Evolutionary conservation across 805 yeast genomes (phyloP).

Genomic region (Kodamaea kaohsiungensis): DNA sequence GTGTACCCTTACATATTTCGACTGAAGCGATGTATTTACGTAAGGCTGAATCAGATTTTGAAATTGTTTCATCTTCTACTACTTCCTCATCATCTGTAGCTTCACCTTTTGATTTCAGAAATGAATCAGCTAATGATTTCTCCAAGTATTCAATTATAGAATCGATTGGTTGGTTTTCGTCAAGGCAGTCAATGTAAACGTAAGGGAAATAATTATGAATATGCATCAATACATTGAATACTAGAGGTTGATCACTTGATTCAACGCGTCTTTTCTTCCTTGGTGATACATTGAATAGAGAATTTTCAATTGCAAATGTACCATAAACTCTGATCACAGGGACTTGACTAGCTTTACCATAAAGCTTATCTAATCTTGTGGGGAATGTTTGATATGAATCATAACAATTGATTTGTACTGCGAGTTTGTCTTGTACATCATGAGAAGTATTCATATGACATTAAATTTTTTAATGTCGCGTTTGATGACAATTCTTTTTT

Average conservation of each 20-base stretch:
- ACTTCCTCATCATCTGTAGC: slow-evolving; percentile 4
- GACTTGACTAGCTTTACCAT: slow-evolving; percentile 46
- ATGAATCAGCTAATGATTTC: slow-evolving; percentile 38
- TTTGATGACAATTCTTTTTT: too few relatives aligned
- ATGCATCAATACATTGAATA: slow-evolving; percentile 51
- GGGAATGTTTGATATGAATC: slow-evolving; percentile 69
- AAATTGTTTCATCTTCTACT: slow-evolving; percentile 1
- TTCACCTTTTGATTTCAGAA: slow-evolving; percentile 15
- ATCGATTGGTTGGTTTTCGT: slow-evolving; percentile 33
- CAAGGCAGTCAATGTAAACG: slow-evolving; percentile 63
- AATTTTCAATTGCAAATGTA: slow-evolving; percentile 47
- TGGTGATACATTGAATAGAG: not conserved
- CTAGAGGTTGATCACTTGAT: slow-evolving; percentile 10
- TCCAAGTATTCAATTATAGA: slow-evolving; percentile 49
- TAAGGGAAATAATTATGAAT: slow-evolving; percentile 87
- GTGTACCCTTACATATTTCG: slow-evolving; percentile 67
- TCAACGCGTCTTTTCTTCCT: slow-evolving; percentile 4
- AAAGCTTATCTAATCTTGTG: slow-evolving; percentile 50
- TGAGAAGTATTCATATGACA: not conserved
- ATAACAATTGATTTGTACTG: slow-evolving; percentile 58
- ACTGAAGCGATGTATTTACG: slow-evolving; percentile 57
- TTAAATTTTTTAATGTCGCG: not conserved
- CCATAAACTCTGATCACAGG: slow-evolving; percentile 85
- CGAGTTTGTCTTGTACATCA: slow-evolving; percentile 5
- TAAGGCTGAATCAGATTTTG: slow-evolving; percentile 1